These are phyloP conservation scores for Alternaria alternata DNA, from an alignment of 2,329 filamentous ascomycete species.

Conservation along the genomic window DNA sequence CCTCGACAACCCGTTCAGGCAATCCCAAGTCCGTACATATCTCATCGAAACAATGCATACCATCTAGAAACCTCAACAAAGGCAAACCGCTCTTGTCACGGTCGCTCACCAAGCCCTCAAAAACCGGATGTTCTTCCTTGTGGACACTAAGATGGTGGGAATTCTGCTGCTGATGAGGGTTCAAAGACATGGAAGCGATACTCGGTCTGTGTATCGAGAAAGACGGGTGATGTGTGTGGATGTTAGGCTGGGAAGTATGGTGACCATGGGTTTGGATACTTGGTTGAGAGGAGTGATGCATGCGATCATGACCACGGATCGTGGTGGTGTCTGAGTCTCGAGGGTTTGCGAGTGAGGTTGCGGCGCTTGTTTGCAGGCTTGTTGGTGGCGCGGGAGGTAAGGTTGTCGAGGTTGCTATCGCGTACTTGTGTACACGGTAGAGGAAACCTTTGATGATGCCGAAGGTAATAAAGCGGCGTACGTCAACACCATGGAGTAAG, in stretches of 20 bases:
- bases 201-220: constrained; percentile 32
- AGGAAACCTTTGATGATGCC: constrained; percentile 94
- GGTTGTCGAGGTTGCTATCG: constrained; percentile 61
- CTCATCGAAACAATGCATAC: constrained; percentile 79
- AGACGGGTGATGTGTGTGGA: constrained; percentile 23
- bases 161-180: constrained; percentile 3
- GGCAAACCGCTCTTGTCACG: constrained; percentile 46
- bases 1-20: constrained; percentile 74
- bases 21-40: constrained; percentile 79
- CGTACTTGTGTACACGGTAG: constrained; percentile 92
- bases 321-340: constrained; percentile 32
- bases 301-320: constrained; percentile 23
- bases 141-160: constrained; percentile 12
- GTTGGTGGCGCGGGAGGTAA: constrained; percentile 40
- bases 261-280: constrained; percentile 6
- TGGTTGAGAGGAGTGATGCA: constrained; percentile 12
- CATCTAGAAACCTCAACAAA: constrained; percentile 75
- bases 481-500: constrained; percentile 78
- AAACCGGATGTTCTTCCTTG: constrained; percentile 21
- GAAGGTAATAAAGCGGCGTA: constrained; percentile 92
- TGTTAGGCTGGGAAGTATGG: constrained; percentile 15
- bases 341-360: constrained; percentile 23
- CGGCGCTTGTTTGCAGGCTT: constrained; percentile 31
- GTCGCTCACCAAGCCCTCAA: constrained; percentile 26
- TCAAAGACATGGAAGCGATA: constrained; percentile 22